phyloP scores from a whole-genome alignment of 352 stramenopile species.

The Phytophthora tentaculata region DNA sequence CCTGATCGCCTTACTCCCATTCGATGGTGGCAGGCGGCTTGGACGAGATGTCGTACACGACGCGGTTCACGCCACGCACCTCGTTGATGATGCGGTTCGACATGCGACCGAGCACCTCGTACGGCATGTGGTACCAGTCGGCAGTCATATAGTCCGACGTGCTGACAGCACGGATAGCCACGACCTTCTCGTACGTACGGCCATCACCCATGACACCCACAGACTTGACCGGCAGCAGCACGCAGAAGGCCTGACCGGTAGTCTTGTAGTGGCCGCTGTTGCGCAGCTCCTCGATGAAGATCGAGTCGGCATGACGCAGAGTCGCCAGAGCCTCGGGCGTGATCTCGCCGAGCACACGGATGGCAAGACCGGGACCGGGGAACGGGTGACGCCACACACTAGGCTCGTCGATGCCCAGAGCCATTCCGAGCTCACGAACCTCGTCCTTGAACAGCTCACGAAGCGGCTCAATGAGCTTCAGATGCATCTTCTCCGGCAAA shows the following conservation, averaged over 20 bases:
- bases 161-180: slow-evolving; percentile 96
- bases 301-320: slow-evolving; percentile 97
- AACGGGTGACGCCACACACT: slow-evolving; percentile 99
- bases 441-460: slow-evolving; percentile 99
- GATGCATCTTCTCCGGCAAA: slow-evolving; percentile 97
- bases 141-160: slow-evolving; percentile 99
- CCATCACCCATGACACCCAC: slow-evolving; percentile 99
- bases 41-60: slow-evolving; percentile 99
- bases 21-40: slow-evolving; percentile 99
- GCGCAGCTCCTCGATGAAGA: slow-evolving; percentile 98
- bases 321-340: slow-evolving; percentile 95
- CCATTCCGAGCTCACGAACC: slow-evolving; percentile 97
- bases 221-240: slow-evolving; percentile 97
- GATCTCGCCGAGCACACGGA: slow-evolving; percentile 98
- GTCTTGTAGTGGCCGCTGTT: slow-evolving; percentile 97
- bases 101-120: slow-evolving; percentile 97
- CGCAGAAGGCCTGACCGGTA: slow-evolving; percentile 99
- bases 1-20: slow-evolving; percentile 92
- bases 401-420: slow-evolving; percentile 97
- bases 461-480: slow-evolving; percentile 99
- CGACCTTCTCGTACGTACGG: slow-evolving; percentile 96
- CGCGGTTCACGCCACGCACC: slow-evolving; percentile 97
- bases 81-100: slow-evolving; percentile 99
- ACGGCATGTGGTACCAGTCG: slow-evolving; percentile 99
- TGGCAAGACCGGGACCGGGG: slow-evolving; percentile 98